These are phyloP conservation scores for Globisporangium cederbergense DNA, from an alignment of 352 stramenopile species.

Conservation along the genomic window DNA sequence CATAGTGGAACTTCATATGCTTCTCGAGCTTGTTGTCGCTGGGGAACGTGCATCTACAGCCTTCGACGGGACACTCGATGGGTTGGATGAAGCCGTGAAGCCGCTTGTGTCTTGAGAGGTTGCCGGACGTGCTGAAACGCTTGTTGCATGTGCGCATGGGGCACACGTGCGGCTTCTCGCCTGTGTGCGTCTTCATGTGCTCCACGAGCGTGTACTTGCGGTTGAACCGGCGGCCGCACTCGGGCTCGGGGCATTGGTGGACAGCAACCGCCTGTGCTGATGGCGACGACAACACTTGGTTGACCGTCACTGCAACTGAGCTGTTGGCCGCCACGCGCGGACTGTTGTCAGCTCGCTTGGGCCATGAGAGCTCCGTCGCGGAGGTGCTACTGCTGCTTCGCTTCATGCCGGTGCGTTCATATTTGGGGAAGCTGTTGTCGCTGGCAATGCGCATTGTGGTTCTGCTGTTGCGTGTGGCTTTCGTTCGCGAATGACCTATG, in stretches of 20 bases:
- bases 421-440: neutral
- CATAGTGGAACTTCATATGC: conserved; percentile 50
- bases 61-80: conserved; percentile 29
- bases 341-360: neutral
- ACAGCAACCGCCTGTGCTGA: neutral
- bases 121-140: conserved; percentile 51
- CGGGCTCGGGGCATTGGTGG: conserved; percentile 25
- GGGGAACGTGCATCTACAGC: conserved; percentile 36
- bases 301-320: neutral
- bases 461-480: neutral
- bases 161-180: conserved; percentile 50
- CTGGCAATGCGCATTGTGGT: conserved; percentile 1
- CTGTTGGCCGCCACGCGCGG: neutral
- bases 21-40: conserved; percentile 44
- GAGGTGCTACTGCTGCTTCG: neutral
- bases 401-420: conserved; percentile 15
- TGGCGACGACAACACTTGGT: neutral
- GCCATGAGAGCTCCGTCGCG: neutral
- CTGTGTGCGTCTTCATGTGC: conserved; percentile 59
- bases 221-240: conserved; percentile 30
- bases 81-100: conserved; percentile 43
- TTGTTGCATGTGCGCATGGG: conserved; percentile 41
- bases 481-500: conserved; percentile 5
- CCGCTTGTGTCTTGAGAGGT: conserved; percentile 49
- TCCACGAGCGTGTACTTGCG: conserved; percentile 54